Evolutionary conservation across 2,329 filamentous ascomycete species (phyloP).

Genomic region (Scedosporium aurantiacum): DNA sequence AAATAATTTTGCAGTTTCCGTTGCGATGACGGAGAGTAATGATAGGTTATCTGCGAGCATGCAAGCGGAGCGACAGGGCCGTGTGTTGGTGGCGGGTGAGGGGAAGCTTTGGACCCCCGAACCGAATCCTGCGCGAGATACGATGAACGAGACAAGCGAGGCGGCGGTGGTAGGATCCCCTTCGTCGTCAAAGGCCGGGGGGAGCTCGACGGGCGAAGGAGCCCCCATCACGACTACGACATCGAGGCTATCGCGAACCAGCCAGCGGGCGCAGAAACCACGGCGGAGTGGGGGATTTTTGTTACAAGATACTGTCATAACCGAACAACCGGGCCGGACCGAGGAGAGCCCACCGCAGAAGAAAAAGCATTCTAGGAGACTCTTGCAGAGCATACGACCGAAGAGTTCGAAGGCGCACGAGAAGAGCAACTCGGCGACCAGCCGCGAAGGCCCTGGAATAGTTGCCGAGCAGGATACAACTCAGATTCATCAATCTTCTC

Average conservation of each 20-base stretch:
- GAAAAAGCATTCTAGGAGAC: neutral
- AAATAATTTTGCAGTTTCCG: neutral
- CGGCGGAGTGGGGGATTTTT: neutral
- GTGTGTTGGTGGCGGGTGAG: neutral
- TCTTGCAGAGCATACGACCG: slow-evolving; percentile 4
- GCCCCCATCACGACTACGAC: neutral
- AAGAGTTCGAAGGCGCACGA: slow-evolving; percentile 1
- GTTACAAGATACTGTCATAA: neutral
- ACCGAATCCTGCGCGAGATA: neutral
- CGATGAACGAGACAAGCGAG: neutral
- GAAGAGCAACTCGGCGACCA: neutral
- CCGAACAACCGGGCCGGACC: neutral
- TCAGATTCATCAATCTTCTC: neutral
- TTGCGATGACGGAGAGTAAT: neutral
- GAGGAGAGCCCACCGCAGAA: neutral
- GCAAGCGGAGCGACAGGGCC: neutral
- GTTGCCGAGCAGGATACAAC: neutral
- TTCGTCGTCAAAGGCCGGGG: neutral
- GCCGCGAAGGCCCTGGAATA: neutral
- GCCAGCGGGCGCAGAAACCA: neutral
- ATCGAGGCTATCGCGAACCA: neutral
- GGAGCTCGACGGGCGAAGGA: neutral
- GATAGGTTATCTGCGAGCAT: neutral
- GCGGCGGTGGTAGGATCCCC: neutral
- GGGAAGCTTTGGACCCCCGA: neutral